A percentile compares a stretch with the other conserved stretches of the same genome.
phyloP scores from a whole-genome alignment of 139 green algal genomes.

The Coelastrella sp. region DNA sequence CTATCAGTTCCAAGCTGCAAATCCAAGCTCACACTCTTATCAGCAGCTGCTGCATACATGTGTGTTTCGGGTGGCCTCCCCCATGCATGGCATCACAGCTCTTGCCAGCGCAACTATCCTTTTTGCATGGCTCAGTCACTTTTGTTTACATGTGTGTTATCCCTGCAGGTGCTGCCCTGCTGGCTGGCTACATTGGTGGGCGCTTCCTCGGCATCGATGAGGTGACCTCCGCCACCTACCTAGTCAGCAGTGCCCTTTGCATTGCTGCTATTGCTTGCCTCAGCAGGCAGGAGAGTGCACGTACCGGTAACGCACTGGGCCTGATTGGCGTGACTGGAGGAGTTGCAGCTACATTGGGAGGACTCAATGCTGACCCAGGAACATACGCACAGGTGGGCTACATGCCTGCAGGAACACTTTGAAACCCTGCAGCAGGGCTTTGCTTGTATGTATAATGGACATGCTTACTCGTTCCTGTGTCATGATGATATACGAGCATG shows the following conservation, averaged over 20 bases:
- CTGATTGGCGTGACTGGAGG: constrained; percentile 83
- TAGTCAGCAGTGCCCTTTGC: constrained; percentile 81
- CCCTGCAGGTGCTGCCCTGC: constrained; percentile 50
- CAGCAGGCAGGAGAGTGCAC: constrained; percentile 81
- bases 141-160: not conserved
- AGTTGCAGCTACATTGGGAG: constrained; percentile 81
- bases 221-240: constrained; percentile 81
- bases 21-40: no score
- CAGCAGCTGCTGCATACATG: not conserved
- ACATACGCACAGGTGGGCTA: constrained; percentile 39
- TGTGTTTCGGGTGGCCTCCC: no score
- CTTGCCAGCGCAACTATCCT: no score
- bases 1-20: no score
- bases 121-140: no score
- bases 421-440: no score
- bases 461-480: no score
- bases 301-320: constrained; percentile 86
- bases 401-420: not conserved
- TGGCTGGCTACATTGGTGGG: constrained; percentile 66
- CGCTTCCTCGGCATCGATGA: constrained; percentile 70
- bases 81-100: no score
- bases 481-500: no score
- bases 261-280: constrained; percentile 91
- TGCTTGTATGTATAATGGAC: no score
- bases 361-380: constrained; percentile 54